Evolutionary conservation across 352 stramenopile species (phyloP), one percentile per base, ranked within the genome.

Genomic region (Phytophthora pseudosyringae): DNA sequence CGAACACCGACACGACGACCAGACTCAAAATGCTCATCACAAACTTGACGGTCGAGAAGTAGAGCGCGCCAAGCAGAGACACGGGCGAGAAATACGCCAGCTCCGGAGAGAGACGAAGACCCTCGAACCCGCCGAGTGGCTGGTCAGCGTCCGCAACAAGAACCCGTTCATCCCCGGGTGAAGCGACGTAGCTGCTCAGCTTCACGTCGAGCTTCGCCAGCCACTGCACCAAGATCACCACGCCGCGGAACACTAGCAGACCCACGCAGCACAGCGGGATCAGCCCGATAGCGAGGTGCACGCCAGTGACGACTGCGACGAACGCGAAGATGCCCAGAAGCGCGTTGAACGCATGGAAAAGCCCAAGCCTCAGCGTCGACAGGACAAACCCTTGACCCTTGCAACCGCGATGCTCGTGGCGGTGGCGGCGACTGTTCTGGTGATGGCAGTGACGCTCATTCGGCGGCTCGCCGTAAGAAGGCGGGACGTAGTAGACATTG

Each of bases 21-120:
- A 64, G 50, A 43, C 82, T 91, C 10, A 68, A 25, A 26, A 88
- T 70, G n/a, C 76, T 70, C 7, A 91, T 10, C 1, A 73, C 74
- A 39, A 90, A 83, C 67, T 93, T 93, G 64, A 90, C 65, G 1
- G 79, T 80, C 36, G 64, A 33, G 35, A 93, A 91, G 67, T 93
- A 93, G 10, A 93, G 52, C 26, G 67, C 73, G 2, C 72, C 81
- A 39, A 86, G 71, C 33, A 93, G 61, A 26, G 78, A 78, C n/a
- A 88, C 64, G 5, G 80, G 81, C 44, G 83, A 92, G 31, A 90
- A 75, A 38, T 75, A 73, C 33, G 68, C 64, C 36, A 92, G 53
- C 26, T 69, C 73, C 4, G 83, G 69, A n/a, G 83, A 71, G 7
- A 92, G 55, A 0, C 80, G 80, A 33, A 73, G 54, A 1, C 77